These are phyloP conservation scores for Mycena citricolor DNA, from an alignment of 1,284 basidiomycete species.

Conservation along the genomic window DNA sequence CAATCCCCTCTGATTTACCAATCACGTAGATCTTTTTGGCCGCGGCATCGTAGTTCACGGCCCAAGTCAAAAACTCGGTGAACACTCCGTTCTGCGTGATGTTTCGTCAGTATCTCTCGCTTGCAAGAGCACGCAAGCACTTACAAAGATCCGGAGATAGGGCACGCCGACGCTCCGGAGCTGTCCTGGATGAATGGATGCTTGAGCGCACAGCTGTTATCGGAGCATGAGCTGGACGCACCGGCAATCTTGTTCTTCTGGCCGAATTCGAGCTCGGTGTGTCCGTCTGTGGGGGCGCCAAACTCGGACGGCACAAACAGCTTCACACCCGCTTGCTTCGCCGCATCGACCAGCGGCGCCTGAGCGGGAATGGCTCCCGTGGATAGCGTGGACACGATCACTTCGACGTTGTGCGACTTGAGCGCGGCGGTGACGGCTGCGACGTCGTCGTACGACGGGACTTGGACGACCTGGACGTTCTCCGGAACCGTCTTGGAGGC, in stretches of 20 bases:
- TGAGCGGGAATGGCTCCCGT: constrained; percentile 15
- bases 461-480: constrained; percentile 12
- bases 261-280: constrained; percentile 9
- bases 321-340: constrained; percentile 25
- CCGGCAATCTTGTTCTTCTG: constrained; percentile 18
- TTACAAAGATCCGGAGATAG: constrained; percentile 25
- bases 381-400: constrained; percentile 17
- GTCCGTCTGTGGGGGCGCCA: constrained; percentile 10
- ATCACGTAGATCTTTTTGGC: constrained; percentile 21
- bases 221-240: neutral
- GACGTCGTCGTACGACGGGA: constrained; percentile 23
- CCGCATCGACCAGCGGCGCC: constrained; percentile 21
- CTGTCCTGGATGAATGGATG: constrained; percentile 7
- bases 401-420: constrained; percentile 19
- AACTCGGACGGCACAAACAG: constrained; percentile 26
- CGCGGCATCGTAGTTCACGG: constrained; percentile 8
- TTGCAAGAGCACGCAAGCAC: neutral
- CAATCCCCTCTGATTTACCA: constrained; percentile 23
- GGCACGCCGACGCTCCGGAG: constrained; percentile 22
- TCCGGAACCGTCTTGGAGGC: constrained; percentile 10
- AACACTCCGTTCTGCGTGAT: constrained; percentile 25
- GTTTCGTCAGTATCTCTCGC: neutral
- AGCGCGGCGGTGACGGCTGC: constrained; percentile 21
- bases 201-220: neutral
- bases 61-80: constrained; percentile 19